Evolutionary conservation across 441 rosid species (phyloP), one percentile per base, ranked within the genome.

Genomic region (Corymbia citriodora): DNA sequence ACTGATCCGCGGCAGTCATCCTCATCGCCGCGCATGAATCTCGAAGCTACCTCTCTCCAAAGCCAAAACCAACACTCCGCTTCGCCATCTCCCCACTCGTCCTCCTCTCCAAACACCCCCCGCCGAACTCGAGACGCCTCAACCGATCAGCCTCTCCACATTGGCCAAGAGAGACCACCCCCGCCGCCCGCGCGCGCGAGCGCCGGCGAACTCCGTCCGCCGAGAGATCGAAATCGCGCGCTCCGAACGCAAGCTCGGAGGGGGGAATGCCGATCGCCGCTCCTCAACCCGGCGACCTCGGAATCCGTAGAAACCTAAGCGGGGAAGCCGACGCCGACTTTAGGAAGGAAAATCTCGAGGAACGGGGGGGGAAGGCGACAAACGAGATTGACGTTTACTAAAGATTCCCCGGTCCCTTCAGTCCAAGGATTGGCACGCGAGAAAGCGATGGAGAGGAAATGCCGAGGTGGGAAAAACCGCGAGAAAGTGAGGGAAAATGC

Each of bases 1-100:
- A 87, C 88, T 87, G 88, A 33, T 87, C 88, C 55, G 65, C 88
- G 65, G 88, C 88, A 29, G 70, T 55, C 88, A 87, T 87, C 88
- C 88, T 87, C 88, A 33, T 27, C 48, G 50, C 52, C 18, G 65
- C 45, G 65, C 88, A 87, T 31, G 61, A 55, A 87, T 19, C 88
- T 55, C 70, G 36, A 87, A 40, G 61, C 88, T 31, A 87, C 68
- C 50, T 45, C 88, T 19, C 88, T 19, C 88, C 88, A 55, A 2
- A 45, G 45, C 52, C 23, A 7, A 45, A 79, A 23, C 52, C 85
- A 23, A 45, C 85, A 45, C 52, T 45, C 85, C 85, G 10, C 85
- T 25, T 15, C 53, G 6, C 85, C 85, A 79, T 79, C 85, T 45
- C 85, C 85, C 85, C 85, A 45, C 85, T 7, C 52, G 18, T 40